These are phyloP conservation scores for Kluyveromyces sp. DNA, from an alignment of 1,139 yeast genomes.

Conservation along the genomic window DNA sequence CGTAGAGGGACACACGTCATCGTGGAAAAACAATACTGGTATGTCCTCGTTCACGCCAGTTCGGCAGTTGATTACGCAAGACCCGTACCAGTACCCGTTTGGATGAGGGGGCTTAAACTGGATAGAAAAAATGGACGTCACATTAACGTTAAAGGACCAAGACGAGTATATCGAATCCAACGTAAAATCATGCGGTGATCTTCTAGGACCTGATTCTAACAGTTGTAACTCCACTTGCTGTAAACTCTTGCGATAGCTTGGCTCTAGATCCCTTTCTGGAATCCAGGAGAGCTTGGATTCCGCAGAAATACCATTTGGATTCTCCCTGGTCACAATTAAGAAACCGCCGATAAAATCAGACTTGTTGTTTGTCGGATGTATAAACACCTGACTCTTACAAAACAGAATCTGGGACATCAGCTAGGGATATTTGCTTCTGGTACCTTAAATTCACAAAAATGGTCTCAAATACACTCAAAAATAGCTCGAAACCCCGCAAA, in stretches of 20 bases:
- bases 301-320: constrained; percentile 39
- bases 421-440: neutral
- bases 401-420: constrained; percentile 17
- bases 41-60: constrained; percentile 46
- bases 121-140: constrained; percentile 52
- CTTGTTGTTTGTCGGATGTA: constrained; percentile 72
- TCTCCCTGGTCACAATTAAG: constrained; percentile 48
- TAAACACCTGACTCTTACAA: constrained; percentile 63
- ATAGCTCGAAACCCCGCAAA: neutral
- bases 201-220: constrained; percentile 4
- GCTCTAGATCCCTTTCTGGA: constrained; percentile 51
- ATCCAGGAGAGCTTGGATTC: constrained; percentile 69
- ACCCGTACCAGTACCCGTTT: constrained; percentile 88
- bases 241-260: constrained; percentile 16
- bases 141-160: constrained; percentile 20
- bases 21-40: constrained; percentile 89
- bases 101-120: constrained; percentile 75
- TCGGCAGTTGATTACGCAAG: constrained; percentile 63
- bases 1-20: constrained; percentile 76
- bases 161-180: constrained; percentile 15
- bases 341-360: constrained; percentile 76
- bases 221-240: constrained; percentile 17
- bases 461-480: too few relatives aligned
- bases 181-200: constrained; percentile 14
- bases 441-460: too few relatives aligned